Percentiles rank a stretch among this genome's conserved stretches.
These are phyloP conservation scores for Allium sativum DNA, from an alignment of 106 monocot species.

Conservation along the genomic window DNA sequence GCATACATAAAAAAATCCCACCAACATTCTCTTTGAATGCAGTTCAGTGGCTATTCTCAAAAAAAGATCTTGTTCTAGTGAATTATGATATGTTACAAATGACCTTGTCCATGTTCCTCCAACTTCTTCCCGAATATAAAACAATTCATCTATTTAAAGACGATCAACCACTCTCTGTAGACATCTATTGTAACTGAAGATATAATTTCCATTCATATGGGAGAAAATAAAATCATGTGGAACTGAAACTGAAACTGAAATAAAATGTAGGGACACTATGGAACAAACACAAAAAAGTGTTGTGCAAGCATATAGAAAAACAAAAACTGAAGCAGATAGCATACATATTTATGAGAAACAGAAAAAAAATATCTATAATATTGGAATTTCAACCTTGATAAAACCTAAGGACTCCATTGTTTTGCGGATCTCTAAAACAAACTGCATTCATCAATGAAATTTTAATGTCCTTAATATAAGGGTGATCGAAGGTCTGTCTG, in stretches of 20 bases:
- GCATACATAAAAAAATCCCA: conserved; percentile 14
- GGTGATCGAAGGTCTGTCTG: too few relatives aligned
- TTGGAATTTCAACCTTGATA: conserved; percentile 97
- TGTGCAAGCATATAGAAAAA: too few relatives aligned
- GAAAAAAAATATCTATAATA: conserved; percentile 69
- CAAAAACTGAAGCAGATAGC: neutral
- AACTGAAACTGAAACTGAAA: neutral
- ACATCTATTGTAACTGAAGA: neutral
- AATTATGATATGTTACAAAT: conserved; percentile 95
- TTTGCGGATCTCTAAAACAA: conserved; percentile 88
- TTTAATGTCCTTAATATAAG: too few relatives aligned
- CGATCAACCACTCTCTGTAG: too few relatives aligned
- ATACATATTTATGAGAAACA: neutral
- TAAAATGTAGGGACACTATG: neutral
- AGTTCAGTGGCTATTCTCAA: conserved; percentile 95
- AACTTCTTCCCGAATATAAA: conserved; percentile 64
- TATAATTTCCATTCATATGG: neutral
- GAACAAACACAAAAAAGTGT: neutral
- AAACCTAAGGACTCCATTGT: conserved; percentile 88
- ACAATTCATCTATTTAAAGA: conserved; percentile 5
- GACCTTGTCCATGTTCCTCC: conserved; percentile 97
- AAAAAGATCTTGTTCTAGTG: conserved; percentile 90
- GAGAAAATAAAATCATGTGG: neutral
- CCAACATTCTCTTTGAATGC: conserved; percentile 96
- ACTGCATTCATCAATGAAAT: conserved; percentile 24